Evolutionary conservation across 1,284 basidiomycete species (phyloP).

Genomic region (Singerocomus inundabilis): DNA sequence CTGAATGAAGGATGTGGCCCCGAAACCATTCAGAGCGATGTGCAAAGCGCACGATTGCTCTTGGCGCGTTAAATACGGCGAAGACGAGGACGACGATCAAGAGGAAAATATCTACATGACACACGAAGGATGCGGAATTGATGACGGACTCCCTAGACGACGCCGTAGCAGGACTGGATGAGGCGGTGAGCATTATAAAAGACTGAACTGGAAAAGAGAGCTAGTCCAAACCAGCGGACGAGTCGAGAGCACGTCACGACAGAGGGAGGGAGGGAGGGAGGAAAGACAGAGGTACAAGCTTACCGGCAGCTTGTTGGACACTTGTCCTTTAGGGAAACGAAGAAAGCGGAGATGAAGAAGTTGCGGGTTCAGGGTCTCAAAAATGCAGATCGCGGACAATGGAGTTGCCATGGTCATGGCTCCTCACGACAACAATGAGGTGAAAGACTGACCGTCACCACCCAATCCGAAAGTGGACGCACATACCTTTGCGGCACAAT

Average conservation of each 20-base stretch:
- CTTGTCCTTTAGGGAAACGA: no score
- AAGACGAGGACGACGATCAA: conserved; percentile 39
- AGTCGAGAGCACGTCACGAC: not conserved
- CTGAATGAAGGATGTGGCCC: conserved; percentile 43
- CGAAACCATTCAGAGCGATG: conserved; percentile 43
- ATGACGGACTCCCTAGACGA: not conserved
- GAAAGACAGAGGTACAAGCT: not conserved
- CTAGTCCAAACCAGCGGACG: not conserved
- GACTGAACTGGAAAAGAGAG: conserved; percentile 4
- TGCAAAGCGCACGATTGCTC: conserved; percentile 49
- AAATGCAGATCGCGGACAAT: not conserved
- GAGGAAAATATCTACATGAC: conserved; percentile 45
- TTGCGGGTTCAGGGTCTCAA: not conserved
- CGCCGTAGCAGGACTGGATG: not conserved
- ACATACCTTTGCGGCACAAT: no score
- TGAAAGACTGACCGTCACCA: not conserved
- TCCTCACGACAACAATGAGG: not conserved
- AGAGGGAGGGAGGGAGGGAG: not conserved
- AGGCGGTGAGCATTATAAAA: conserved; percentile 11
- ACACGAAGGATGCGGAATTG: conserved; percentile 33
- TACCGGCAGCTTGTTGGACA: no score
- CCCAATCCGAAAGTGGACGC: no score
- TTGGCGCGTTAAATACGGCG: conserved; percentile 44
- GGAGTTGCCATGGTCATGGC: conserved; percentile 9
- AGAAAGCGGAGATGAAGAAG: not conserved